Evolutionary conservation across 1,139 yeast species (phyloP).

Genomic region (Blastobotrys aristatus): DNA sequence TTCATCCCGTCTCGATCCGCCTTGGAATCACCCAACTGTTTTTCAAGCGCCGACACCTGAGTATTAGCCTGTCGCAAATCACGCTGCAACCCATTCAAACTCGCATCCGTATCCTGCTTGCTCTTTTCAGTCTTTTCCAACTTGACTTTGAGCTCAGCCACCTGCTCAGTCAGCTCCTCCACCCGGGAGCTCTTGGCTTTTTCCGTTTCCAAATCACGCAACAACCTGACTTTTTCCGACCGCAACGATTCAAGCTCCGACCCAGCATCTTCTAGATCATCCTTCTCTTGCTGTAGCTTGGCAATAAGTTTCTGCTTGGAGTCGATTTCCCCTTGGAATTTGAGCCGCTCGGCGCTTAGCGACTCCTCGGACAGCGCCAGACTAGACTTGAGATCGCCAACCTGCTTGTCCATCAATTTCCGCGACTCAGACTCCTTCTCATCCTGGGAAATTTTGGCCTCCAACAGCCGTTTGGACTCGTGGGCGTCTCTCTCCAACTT

Average conservation of each 20-base stretch:
- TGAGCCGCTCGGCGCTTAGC: conserved; percentile 22
- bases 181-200: conserved; percentile 22
- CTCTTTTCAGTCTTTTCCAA: conserved; percentile 33
- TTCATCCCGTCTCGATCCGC: conserved; percentile 40
- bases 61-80: conserved; percentile 24
- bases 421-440: conserved; percentile 25
- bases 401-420: conserved; percentile 23
- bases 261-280: conserved; percentile 17
- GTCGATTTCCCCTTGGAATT: conserved; percentile 24
- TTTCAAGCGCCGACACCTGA: conserved; percentile 22
- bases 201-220: conserved; percentile 24
- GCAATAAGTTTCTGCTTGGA: conserved; percentile 27
- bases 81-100: conserved; percentile 19
- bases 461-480: conserved; percentile 26
- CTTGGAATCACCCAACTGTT: conserved; percentile 31
- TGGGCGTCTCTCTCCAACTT: conserved; percentile 29
- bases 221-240: conserved; percentile 22
- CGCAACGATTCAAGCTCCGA: conserved; percentile 18
- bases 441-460: conserved; percentile 28
- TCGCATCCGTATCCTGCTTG: conserved; percentile 22
- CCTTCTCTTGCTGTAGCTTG: conserved; percentile 22
- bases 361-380: conserved; percentile 29
- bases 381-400: conserved; percentile 22
- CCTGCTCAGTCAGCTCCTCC: conserved; percentile 24
- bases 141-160: conserved; percentile 38